phyloP scores from a whole-genome alignment of 1,284 basidiomycete species.

The Trichosporon sp. region DNA sequence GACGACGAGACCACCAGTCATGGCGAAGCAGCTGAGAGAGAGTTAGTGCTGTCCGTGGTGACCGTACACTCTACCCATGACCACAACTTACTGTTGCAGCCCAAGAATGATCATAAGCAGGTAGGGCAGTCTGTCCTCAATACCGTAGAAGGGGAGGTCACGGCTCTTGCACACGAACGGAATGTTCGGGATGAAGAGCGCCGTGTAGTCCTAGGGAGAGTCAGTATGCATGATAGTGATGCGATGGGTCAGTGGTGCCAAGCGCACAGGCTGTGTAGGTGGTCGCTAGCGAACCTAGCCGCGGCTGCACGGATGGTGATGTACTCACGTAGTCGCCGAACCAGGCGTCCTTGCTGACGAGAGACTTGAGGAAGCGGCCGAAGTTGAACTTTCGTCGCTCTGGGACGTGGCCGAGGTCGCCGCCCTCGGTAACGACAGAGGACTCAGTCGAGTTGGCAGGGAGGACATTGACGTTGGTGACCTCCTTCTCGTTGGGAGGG shows the following conservation, averaged over 20 bases:
- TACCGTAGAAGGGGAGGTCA: slow-evolving; percentile 32
- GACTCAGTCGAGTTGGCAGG: not conserved
- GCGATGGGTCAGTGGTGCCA: not conserved
- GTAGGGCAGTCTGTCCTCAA: slow-evolving; percentile 29
- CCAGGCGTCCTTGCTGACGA: slow-evolving; percentile 27
- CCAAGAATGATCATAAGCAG: slow-evolving; percentile 32
- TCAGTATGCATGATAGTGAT: not conserved
- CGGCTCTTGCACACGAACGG: slow-evolving; percentile 23
- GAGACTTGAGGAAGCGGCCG: slow-evolving; percentile 9
- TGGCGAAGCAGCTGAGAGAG: slow-evolving; percentile 26
- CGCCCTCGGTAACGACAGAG: not conserved
- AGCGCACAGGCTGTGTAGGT: not conserved
- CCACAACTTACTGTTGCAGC: slow-evolving; percentile 26
- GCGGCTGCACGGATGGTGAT: not conserved
- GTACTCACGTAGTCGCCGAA: slow-evolving; percentile 30
- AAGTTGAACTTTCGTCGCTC: slow-evolving; percentile 1
- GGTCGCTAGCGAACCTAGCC: not conserved
- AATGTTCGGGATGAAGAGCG: slow-evolving; percentile 33
- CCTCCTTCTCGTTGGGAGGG: not conserved
- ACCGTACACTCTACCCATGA: not conserved
- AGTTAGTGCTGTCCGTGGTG: not conserved
- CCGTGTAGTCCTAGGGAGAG: slow-evolving; percentile 22
- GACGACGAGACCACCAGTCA: slow-evolving; percentile 33
- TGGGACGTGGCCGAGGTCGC: slow-evolving; percentile 18
- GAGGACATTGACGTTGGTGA: slow-evolving; percentile 8